A percentile compares a stretch with the other conserved stretches of the same genome.
Evolutionary conservation across 2,329 filamentous ascomycete genomes (phyloP).

Genomic region (Colletotrichum sp.): DNA sequence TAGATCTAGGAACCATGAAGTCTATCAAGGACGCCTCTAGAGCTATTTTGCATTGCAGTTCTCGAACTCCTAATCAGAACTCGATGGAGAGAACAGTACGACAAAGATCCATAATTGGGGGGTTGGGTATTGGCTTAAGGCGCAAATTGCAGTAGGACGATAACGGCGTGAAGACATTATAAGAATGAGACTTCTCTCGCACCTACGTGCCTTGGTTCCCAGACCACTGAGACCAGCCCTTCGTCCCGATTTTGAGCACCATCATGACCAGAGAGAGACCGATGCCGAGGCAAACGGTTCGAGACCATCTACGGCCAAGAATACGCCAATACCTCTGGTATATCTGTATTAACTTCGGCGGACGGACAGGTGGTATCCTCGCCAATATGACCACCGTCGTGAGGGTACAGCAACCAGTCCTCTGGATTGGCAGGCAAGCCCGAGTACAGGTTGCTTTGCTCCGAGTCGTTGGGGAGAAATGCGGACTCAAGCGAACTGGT

Average conservation of each 20-base stretch:
- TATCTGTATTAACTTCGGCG: neutral
- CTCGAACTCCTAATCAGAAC: too few species aligned
- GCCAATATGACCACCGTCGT: neutral
- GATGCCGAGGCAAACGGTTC: neutral
- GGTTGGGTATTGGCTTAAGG: neutral
- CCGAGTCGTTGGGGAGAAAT: neutral
- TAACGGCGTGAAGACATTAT: accelerated
- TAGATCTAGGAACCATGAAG: neutral
- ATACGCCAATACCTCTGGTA: neutral
- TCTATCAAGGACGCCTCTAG: accelerated
- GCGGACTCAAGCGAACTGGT: neutral
- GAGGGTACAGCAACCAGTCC: neutral
- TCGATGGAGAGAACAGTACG: too few species aligned
- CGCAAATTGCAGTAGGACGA: neutral
- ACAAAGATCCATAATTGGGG: accelerated
- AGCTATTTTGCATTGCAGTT: accelerated
- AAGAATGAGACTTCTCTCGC: neutral
- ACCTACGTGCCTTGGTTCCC: neutral
- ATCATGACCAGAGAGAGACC: neutral
- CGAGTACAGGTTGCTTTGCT: neutral
- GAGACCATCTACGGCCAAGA: neutral
- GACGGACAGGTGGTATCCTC: neutral
- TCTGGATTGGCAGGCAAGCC: neutral
- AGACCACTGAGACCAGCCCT: neutral
- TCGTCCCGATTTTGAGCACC: neutral